Evolutionary conservation across 2,329 filamentous ascomycete species (phyloP).

Genomic region (Huntiella savannae): DNA sequence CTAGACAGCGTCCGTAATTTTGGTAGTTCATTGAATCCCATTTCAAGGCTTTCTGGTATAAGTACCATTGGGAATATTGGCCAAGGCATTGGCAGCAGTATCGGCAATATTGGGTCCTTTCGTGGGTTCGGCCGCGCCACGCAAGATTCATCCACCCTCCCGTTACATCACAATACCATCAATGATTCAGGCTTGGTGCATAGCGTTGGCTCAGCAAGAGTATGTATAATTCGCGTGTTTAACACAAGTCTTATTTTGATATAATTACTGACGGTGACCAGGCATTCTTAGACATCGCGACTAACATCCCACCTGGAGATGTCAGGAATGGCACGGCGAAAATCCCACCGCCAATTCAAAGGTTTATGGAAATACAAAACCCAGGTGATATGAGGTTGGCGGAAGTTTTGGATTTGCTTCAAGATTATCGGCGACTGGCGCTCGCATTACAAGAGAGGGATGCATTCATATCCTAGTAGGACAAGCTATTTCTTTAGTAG

Average conservation of each 20-base stretch:
- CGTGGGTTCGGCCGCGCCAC: constrained; percentile 47
- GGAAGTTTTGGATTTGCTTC: constrained; percentile 53
- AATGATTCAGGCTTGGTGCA: constrained; percentile 19
- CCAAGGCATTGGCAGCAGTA: background rate
- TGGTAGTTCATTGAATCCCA: constrained; percentile 57
- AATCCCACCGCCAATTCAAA: constrained; percentile 47
- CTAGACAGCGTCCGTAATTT: constrained; percentile 70
- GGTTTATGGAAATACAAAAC: constrained; percentile 54
- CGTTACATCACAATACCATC: constrained; percentile 21
- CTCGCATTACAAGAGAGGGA: constrained; percentile 42
- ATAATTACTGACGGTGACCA: background rate
- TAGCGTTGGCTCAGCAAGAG: constrained; percentile 37
- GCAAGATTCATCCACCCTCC: background rate
- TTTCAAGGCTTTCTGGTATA: constrained; percentile 49
- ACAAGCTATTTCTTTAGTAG: no score
- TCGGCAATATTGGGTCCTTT: constrained; percentile 43
- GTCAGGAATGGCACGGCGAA: constrained; percentile 17
- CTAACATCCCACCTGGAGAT: background rate
- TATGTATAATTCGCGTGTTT: constrained; percentile 34
- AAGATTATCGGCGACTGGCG: constrained; percentile 57
- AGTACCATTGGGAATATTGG: constrained; percentile 1
- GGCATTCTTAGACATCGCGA: background rate
- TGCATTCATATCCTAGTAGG: constrained; percentile 27
- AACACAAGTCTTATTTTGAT: constrained; percentile 27
- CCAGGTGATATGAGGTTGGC: constrained; percentile 50